A percentile compares a stretch with the other conserved stretches of the same genome.
These are phyloP conservation scores for Articulospora tetracladia DNA, from an alignment of 495 filamentous ascomycete genomes.

Conservation along the genomic window DNA sequence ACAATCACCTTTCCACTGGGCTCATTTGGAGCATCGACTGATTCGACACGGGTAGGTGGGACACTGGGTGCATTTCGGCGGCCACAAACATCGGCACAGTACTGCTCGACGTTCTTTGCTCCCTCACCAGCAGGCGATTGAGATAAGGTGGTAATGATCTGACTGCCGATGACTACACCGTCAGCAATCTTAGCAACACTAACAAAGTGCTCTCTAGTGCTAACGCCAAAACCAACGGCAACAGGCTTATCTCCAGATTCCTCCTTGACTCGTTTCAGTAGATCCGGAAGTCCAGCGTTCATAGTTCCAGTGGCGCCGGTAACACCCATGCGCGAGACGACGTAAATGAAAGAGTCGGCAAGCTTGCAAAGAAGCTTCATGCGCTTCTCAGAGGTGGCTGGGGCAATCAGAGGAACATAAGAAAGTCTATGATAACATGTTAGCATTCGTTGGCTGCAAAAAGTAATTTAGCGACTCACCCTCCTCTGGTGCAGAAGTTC, in stretches of 20 bases:
- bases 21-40: constrained; percentile 49
- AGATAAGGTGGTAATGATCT: constrained; percentile 69
- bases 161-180: constrained; percentile 95
- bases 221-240: constrained; percentile 93
- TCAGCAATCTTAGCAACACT: constrained; percentile 80
- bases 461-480: constrained; percentile 43
- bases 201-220: constrained; percentile 90
- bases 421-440: constrained; percentile 56
- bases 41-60: constrained; percentile 50
- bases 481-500: constrained; percentile 69
- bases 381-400: constrained; percentile 83
- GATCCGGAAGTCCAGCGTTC: constrained; percentile 71
- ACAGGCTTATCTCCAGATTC: constrained; percentile 88
- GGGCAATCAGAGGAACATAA: constrained; percentile 93
- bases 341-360: constrained; percentile 98
- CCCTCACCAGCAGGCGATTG: constrained; percentile 66
- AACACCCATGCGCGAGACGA: constrained; percentile 96
- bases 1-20: constrained; percentile 49
- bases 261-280: constrained; percentile 82
- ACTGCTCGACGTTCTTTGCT: constrained; percentile 76
- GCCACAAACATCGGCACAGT: constrained; percentile 79
- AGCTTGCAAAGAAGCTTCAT: constrained; percentile 96
- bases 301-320: constrained; percentile 85
- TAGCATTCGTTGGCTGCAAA: background rate
- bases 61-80: constrained; percentile 43